A percentile compares a stretch with the other conserved stretches of the same genome.
Evolutionary conservation across 2,329 filamentous ascomycete genomes (phyloP).

Genomic region (Pseudogymnoascus sp.): DNA sequence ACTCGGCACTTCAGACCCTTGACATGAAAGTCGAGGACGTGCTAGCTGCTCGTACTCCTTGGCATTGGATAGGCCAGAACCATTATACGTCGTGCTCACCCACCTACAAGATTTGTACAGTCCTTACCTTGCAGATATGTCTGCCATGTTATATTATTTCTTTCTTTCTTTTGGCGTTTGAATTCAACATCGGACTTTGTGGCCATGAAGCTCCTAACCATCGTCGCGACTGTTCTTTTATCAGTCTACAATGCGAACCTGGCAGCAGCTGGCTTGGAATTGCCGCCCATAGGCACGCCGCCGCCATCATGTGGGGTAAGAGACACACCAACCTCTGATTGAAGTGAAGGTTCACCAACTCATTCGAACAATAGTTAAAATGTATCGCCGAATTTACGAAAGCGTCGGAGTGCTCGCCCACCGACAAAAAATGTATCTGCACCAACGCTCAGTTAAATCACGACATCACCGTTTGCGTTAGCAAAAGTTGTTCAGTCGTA

Average conservation of each 20-base stretch:
- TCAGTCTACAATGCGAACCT: not conserved
- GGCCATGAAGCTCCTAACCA: not conserved
- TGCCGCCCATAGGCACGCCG: not conserved
- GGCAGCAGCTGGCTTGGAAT: not conserved
- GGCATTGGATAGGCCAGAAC: not conserved
- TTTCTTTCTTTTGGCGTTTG: conserved; percentile 3
- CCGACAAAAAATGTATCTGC: conserved; percentile 34
- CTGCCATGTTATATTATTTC: not conserved
- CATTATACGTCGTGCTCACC: not conserved
- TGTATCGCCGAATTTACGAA: not conserved
- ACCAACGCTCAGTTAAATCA: conserved; percentile 27
- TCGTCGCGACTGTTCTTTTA: not conserved
- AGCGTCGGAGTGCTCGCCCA: conserved; percentile 20
- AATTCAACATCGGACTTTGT: not conserved
- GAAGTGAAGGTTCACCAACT: not conserved
- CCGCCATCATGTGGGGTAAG: conserved; percentile 3
- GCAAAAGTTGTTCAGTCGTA: conserved; percentile 28
- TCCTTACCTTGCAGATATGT: not conserved
- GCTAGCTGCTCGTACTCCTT: not conserved
- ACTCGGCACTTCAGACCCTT: not conserved
- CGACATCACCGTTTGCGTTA: conserved; percentile 28
- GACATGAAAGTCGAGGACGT: not conserved
- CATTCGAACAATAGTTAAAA: not conserved
- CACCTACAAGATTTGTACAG: not conserved
- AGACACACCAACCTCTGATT: not conserved